These are phyloP conservation scores for Terana coerulea DNA, from an alignment of 768 basidiomycete genomes.

Conservation along the genomic window DNA sequence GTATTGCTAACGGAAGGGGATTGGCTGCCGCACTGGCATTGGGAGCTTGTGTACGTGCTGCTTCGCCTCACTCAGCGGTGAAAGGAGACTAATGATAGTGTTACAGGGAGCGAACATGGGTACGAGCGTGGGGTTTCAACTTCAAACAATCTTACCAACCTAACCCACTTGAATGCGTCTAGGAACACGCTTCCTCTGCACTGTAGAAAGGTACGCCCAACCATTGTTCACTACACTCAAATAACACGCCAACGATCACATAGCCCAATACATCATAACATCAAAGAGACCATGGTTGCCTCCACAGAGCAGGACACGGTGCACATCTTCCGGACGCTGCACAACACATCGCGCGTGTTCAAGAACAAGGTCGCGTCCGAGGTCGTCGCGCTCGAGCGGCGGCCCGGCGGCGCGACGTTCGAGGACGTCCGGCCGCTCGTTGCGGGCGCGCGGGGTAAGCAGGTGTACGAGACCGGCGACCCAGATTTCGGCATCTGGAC, in stretches of 20 bases:
- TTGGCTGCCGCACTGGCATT: conserved; percentile 78
- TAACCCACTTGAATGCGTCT: not conserved
- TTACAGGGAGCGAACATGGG: conserved; percentile 85
- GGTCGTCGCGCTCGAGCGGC: conserved; percentile 79
- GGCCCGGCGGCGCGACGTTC: conserved; percentile 84
- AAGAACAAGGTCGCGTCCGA: conserved; percentile 82
- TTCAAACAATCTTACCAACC: not conserved
- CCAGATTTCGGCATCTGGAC: conserved; percentile 86
- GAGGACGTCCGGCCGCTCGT: conserved; percentile 79
- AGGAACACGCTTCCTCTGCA: conserved; percentile 90
- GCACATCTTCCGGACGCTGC: conserved; percentile 87
- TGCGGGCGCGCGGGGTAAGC: conserved; percentile 61
- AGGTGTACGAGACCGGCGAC: conserved; percentile 83
- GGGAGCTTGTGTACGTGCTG: conserved; percentile 67
- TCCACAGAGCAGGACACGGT: conserved; percentile 81
- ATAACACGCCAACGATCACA: not conserved
- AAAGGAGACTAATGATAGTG: not conserved
- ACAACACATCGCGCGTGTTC: conserved; percentile 81
- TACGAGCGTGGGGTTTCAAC: conserved; percentile 12
- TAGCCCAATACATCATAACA: conserved; percentile 82
- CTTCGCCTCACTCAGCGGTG: not conserved
- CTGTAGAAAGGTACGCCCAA: conserved; percentile 60
- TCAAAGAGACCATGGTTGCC: conserved; percentile 86
- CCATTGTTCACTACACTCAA: too few relatives aligned
- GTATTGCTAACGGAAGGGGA: conserved; percentile 83